Evolutionary conservation across 805 yeast species (phyloP), one percentile per base, ranked within the genome.

Genomic region (Metschnikowia borealis): DNA sequence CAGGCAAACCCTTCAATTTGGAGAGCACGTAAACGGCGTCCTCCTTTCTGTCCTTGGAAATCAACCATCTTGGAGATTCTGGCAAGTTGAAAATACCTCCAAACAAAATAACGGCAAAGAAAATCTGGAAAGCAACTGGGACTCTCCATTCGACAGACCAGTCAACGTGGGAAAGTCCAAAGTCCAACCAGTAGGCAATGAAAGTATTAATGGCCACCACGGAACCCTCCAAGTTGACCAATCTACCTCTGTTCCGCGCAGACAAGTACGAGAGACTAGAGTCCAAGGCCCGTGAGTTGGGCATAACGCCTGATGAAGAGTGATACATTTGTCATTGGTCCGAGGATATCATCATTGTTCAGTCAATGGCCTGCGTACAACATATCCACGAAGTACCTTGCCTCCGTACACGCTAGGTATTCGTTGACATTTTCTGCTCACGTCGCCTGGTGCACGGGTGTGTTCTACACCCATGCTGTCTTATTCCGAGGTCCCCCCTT

Each of bases 241-340:
- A 65, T 56, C 77, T 74, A 52, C 91, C 91, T 38, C 66, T 62
- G 84, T 80, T 67, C 48, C 77, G 91, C 53, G 64, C 79, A 2
- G 95, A 84, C 58, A 87, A 85, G 71, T 79, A 96, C 65, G 72
- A 79, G 55, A 76, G 84, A 54, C 71, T 89, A 46, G 96, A 89
- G 63, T 87, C 80, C 47, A 84, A 74, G 64, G 86, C 94, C 5
- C 75, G 64, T 45, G 84, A 79, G 54, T 73, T 85, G 52, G 95
- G 94, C n/a, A 75, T 86, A 18, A 80, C 73, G 37, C 70, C 68
- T 7, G 66, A 62, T 8, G 65, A 62, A n/a, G 55, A 55, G 49
- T 29, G 40, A 23, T 23, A 23, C n/a, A n/a, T n/a, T n/a, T n/a
- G n/a, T n/a, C n/a, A 18, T 18, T 3, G 20, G 20, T 18, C 20